These are phyloP conservation scores for Fraxinus dipetala DNA, from an alignment of 305 asterid genomes.

Conservation along the genomic window DNA sequence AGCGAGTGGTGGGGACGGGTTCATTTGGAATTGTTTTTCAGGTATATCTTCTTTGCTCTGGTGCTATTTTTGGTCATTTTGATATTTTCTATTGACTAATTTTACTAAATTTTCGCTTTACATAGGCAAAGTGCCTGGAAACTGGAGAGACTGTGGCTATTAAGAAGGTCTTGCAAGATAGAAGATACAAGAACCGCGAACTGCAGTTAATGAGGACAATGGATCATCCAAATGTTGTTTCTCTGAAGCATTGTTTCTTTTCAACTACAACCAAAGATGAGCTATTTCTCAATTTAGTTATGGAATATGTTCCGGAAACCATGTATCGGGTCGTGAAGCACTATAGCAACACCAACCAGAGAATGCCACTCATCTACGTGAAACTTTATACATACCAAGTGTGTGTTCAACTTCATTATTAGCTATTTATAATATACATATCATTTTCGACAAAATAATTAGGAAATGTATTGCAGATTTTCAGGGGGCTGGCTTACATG, in stretches of 20 bases:
- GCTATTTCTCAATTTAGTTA: conserved; percentile 81
- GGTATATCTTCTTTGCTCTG: conserved; percentile 35
- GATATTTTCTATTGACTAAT: neutral
- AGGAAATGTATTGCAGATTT: conserved; percentile 48
- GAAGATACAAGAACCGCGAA: conserved; percentile 89
- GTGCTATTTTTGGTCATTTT: conserved; percentile 7
- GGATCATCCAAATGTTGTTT: conserved; percentile 89
- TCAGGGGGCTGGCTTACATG: conserved; percentile 94
- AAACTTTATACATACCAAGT: conserved; percentile 93
- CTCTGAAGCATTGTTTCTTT: conserved; percentile 82
- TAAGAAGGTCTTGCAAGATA: conserved; percentile 92
- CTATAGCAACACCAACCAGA: conserved; percentile 66
- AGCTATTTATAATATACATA: conserved; percentile 10
- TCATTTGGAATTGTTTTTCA: conserved; percentile 87
- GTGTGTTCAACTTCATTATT: conserved; percentile 25
- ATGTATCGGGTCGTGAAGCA: conserved; percentile 75
- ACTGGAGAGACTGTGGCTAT: conserved; percentile 93
- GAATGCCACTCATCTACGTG: conserved; percentile 89
- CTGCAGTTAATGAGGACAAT: conserved; percentile 83
- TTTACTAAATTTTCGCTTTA: neutral
- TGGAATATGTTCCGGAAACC: conserved; percentile 93
- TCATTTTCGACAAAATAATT: conserved; percentile 11
- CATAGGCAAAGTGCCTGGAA: conserved; percentile 87
- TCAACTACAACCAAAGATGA: conserved; percentile 82
- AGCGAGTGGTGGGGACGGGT: conserved; percentile 94